phyloP scores from a whole-genome alignment of 352 stramenopile species.

The Phytophthora ramorum region DNA sequence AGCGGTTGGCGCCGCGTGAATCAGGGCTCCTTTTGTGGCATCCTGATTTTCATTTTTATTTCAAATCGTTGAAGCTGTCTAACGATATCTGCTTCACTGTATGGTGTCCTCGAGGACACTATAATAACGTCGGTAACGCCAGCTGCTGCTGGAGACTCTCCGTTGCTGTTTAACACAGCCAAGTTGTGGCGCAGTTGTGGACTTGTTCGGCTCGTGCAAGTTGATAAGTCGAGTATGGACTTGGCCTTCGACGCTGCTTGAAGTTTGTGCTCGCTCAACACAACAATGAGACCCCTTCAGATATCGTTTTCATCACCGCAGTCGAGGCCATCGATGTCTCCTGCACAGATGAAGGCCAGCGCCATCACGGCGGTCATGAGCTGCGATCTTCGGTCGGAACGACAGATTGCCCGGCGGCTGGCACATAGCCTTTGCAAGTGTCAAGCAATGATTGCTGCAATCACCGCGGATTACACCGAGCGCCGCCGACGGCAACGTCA shows the following conservation, averaged over 20 bases:
- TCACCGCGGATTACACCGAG: slow-evolving; percentile 25
- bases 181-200: too few relatives aligned
- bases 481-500: slow-evolving; percentile 15
- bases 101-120: not conserved
- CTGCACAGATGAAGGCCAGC: too few relatives aligned
- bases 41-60: slow-evolving; percentile 24
- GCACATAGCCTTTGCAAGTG: not conserved
- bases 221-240: too few relatives aligned
- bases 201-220: too few relatives aligned
- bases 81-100: slow-evolving; percentile 1
- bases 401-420: not conserved
- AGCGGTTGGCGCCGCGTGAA: slow-evolving; percentile 2
- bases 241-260: too few relatives aligned
- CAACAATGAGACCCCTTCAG: too few relatives aligned
- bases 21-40: slow-evolving; percentile 5
- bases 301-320: too few relatives aligned
- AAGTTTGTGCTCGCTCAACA: too few relatives aligned
- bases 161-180: not conserved
- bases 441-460: not conserved
- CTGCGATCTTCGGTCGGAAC: too few relatives aligned
- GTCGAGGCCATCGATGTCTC: too few relatives aligned
- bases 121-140: not conserved
- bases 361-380: too few relatives aligned
- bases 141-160: not conserved
- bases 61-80: slow-evolving; percentile 18